Conservation (phyloP, 805 yeast genomes). For the Starmerella geochares region DNA sequence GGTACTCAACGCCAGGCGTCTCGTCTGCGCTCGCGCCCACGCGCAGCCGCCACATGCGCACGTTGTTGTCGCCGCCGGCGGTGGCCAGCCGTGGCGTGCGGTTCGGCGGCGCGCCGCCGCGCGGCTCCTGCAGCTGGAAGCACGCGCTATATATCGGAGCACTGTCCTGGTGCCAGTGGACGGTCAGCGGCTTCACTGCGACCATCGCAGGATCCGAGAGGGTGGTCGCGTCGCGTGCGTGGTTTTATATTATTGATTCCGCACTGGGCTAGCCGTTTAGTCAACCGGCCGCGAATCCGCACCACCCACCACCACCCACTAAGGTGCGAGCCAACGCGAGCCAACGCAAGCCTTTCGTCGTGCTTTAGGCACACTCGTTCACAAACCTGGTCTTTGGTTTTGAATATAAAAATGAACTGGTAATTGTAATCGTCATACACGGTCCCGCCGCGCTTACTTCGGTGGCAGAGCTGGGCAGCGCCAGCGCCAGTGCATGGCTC, state of each 20-base stretch:
- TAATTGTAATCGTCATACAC: too few relatives aligned
- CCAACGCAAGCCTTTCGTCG: too few relatives aligned
- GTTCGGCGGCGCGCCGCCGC: conserved; percentile 13
- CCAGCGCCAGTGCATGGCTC: too few relatives aligned
- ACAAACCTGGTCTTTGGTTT: too few relatives aligned
- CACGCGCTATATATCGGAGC: conserved; percentile 36
- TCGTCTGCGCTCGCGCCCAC: conserved; percentile 15
- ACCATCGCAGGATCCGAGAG: conserved; percentile 17
- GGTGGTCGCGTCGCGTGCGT: not conserved
- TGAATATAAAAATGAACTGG: too few relatives aligned
- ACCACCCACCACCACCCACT: not conserved
- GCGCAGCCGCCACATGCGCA: conserved; percentile 41
- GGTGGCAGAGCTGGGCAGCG: too few relatives aligned
- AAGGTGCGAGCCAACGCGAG: not conserved
- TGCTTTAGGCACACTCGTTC: too few relatives aligned
- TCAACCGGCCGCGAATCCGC: not conserved
- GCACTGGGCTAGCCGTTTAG: too few relatives aligned
- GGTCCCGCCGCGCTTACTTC: too few relatives aligned
- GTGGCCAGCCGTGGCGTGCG: conserved; percentile 52
- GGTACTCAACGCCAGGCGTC: conserved; percentile 47
- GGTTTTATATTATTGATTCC: too few relatives aligned
- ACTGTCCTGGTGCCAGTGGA: conserved; percentile 37
- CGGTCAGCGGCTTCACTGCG: conserved; percentile 33
- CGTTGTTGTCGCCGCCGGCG: conserved; percentile 89
- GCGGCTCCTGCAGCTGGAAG: conserved; percentile 29